Evolutionary conservation across 2,329 filamentous ascomycete genomes (phyloP).

Genomic region (Colletotrichum truncatum): DNA sequence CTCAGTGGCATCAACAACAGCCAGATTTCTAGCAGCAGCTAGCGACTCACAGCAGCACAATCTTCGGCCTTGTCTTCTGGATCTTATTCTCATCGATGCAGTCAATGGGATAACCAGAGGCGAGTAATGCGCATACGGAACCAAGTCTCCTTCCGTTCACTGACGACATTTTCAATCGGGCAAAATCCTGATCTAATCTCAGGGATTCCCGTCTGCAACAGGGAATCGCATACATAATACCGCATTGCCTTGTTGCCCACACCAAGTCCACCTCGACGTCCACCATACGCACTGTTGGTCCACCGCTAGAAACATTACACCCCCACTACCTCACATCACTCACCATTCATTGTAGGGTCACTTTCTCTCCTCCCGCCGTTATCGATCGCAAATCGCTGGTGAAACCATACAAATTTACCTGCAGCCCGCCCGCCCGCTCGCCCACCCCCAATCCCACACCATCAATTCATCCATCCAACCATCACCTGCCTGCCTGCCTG

Average conservation of each 20-base stretch:
- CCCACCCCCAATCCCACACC: not conserved
- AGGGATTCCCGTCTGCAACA: not conserved
- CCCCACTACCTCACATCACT: conserved; percentile 2
- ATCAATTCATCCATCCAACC: not conserved
- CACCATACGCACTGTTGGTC: not conserved
- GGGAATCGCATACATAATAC: not conserved
- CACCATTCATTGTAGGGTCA: not conserved
- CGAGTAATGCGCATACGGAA: too few species aligned
- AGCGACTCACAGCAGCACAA: too few species aligned
- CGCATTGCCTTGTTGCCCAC: not conserved
- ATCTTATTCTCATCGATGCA: too few species aligned
- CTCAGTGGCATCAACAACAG: too few species aligned
- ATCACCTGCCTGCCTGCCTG: not conserved
- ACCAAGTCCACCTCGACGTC: not conserved
- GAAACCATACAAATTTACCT: conserved; percentile 15
- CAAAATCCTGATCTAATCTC: not conserved
- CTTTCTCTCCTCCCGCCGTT: conserved; percentile 9
- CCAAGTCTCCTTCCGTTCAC: too few species aligned
- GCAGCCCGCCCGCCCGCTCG: conserved; percentile 4
- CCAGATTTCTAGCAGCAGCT: too few species aligned
- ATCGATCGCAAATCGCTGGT: conserved; percentile 17
- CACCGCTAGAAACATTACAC: conserved; percentile 4
- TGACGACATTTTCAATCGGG: too few species aligned
- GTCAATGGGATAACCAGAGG: too few species aligned
- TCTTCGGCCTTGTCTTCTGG: too few species aligned